Evolutionary conservation across 495 filamentous ascomycete species (phyloP), one percentile per base, ranked within the genome.

Genomic region (Neurospora tetrasperma): DNA sequence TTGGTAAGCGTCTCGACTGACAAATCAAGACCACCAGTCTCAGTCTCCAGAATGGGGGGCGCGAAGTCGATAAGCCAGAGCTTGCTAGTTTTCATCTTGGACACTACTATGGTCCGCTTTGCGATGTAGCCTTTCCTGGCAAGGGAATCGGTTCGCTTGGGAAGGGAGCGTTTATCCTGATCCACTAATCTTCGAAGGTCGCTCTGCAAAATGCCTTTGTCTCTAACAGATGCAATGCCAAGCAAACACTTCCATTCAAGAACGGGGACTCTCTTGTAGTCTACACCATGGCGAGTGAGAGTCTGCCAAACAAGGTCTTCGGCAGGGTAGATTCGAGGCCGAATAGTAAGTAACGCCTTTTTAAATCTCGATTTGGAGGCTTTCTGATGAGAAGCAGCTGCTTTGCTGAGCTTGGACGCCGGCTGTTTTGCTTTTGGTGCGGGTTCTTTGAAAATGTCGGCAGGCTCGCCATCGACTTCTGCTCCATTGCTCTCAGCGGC

Each of bases 91-190:
- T 89, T 88, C 48, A 86, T 82, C 31, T 87, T 85, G 69, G 85
- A 88, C 23, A 89, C 85, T 41, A 93, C 85, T 6, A 94, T 85
- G 1, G 87, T 85, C 43, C 88, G 87, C 81, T 98, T 98, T 44
- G 90, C 89, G 68, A 98, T 93, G 79, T 97, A 96, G 10, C 94
- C 95, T 77, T 91, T 92, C 71, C 85, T 84, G 27, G 88, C 87
- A 23, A 98, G 86, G 2, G 85, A 82, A 74, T 94, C 91, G 1
- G 94, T 97, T 48, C 95, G 86, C 69, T 89, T 89, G 14, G 94
- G 93, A 7, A 97, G 88, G 3, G 94, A 97, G 59, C 93, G 87
- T 78, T 96, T 96, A 79, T 97, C 93, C 81, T 97, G 94, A 23
- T 91, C 90, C 73, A 92, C 93, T 10, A 91, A 78, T 41, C 83